These are phyloP conservation scores for Trichoderma parareesei DNA, from an alignment of 495 filamentous ascomycete species.

Conservation along the genomic window DNA sequence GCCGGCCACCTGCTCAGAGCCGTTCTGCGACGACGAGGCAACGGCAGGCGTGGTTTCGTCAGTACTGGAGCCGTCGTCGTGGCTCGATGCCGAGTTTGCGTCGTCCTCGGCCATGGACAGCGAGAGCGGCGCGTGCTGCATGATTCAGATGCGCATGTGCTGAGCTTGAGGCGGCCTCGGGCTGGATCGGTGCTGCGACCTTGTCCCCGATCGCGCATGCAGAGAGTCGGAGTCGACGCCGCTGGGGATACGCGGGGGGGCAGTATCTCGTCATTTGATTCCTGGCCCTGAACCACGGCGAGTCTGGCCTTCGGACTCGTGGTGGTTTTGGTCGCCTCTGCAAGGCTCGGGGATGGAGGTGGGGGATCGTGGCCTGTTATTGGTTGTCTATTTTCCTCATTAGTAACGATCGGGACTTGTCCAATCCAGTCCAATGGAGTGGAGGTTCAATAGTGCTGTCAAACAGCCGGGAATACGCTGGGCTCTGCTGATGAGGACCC, in stretches of 20 bases:
- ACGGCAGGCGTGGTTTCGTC: conserved; percentile 4
- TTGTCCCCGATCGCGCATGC: neutral
- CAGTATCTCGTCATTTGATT: neutral
- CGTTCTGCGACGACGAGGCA: conserved; percentile 2
- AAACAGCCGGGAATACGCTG: no score
- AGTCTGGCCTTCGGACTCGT: neutral
- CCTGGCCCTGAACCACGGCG: neutral
- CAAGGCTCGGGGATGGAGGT: neutral
- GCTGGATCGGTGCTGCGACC: no score
- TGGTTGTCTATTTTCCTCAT: no score
- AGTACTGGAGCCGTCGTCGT: conserved; percentile 10
- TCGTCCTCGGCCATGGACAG: conserved; percentile 10
- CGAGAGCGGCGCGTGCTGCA: conserved; percentile 2
- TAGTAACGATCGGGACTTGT: no score
- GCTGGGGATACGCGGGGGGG: neutral
- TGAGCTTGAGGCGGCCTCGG: no score
- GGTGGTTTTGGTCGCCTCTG: neutral
- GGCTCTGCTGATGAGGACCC: no score
- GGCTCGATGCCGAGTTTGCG: conserved; percentile 5
- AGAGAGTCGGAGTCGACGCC: neutral
- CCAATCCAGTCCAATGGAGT: no score
- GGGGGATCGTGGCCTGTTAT: no score
- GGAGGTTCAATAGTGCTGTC: no score
- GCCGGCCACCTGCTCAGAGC: neutral
- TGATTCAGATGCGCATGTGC: neutral